Base-by-base conservation (phyloP, 2,329 filamentous ascomycete species). In the Elsinoe ampelina region DNA sequence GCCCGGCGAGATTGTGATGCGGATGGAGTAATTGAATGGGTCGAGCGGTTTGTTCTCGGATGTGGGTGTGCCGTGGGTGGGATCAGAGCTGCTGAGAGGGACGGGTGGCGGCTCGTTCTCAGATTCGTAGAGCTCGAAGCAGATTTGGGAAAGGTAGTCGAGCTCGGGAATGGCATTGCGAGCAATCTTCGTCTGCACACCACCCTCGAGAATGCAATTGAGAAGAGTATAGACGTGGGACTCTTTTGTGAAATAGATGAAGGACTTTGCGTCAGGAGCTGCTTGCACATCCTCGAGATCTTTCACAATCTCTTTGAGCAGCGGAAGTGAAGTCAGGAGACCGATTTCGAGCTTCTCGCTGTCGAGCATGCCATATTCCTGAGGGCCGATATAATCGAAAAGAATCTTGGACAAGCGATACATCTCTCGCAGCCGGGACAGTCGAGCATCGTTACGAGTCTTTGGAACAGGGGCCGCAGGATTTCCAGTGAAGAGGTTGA, bases 171-270 rank as follows among this genome's bases (percentile, higher is more conserved):
- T 98, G 39, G 89, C 90, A 66, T 89, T 91, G 36, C 95, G 86
- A 64, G 89, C 87, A 67, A 98, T 97, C 75, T 98, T 98, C 20
- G 92, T 96, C 67, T 95, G 87, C 62, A 98, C 88, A 30, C 93
- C 95, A 59, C 95, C 93, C 70, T 98, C 93, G 22, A 98, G 81
- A 63, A 98, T 97, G 70, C 92, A 97, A 71, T 98, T 98, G 58
- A 98, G 81, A 4, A 98, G 80, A 4, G 93, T 98, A 74, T 98
- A 98, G 61, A 98, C 96, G 70, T 98, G 93, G 0, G 89, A 95
- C 72, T 98, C 93, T 72, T 98, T 98, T 61, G 93, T 98, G 72
- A 98, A 98, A 75, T 98, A 98, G 73, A 97, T 89, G 76, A 97
- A 97, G 1, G 87, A 92, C 69, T 96, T 96, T 43, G 91, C 90